Evolutionary conservation across 1,139 yeast species (phyloP).

Genomic region (Lodderomyces jiufengensis): DNA sequence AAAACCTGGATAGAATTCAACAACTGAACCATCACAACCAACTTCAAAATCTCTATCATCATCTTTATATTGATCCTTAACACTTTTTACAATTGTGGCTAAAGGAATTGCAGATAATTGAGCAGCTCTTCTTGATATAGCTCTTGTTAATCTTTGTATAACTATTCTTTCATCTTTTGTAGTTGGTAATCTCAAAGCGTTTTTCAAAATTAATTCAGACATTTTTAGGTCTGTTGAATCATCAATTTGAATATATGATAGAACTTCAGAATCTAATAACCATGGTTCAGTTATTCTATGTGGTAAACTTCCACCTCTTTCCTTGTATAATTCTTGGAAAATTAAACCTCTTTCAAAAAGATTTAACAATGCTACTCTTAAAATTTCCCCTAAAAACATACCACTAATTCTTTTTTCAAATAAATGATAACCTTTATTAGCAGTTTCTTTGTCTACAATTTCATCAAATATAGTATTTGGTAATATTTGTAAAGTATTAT

Average conservation of each 20-base stretch:
- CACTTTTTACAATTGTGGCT: constrained; percentile 60
- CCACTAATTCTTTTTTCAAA: constrained; percentile 94
- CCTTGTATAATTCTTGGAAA: constrained; percentile 49
- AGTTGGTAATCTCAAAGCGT: constrained; percentile 64
- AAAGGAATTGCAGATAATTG: constrained; percentile 82
- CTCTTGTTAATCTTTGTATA: constrained; percentile 68
- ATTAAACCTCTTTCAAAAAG: constrained; percentile 55
- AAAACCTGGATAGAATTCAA: constrained; percentile 88
- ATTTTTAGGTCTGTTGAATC: constrained; percentile 65
- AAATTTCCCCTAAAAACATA: constrained; percentile 88
- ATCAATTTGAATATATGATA: constrained; percentile 81
- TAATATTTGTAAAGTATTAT: constrained; percentile 65
- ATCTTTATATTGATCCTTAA: constrained; percentile 42
- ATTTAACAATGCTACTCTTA: constrained; percentile 70
- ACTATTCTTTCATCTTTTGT: constrained; percentile 64
- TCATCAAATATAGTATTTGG: constrained; percentile 77
- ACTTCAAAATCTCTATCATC: constrained; percentile 73
- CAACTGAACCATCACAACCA: constrained; percentile 93
- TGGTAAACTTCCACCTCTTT: constrained; percentile 54
- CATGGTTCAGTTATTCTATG: constrained; percentile 71
- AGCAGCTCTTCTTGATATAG: constrained; percentile 83
- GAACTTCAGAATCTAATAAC: constrained; percentile 75
- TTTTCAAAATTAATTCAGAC: constrained; percentile 62
- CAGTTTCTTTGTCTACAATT: constrained; percentile 65
- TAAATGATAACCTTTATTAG: constrained; percentile 82